Evolutionary conservation across 306 rosid species (phyloP).

Genomic region (Spatholobus suberectus): DNA sequence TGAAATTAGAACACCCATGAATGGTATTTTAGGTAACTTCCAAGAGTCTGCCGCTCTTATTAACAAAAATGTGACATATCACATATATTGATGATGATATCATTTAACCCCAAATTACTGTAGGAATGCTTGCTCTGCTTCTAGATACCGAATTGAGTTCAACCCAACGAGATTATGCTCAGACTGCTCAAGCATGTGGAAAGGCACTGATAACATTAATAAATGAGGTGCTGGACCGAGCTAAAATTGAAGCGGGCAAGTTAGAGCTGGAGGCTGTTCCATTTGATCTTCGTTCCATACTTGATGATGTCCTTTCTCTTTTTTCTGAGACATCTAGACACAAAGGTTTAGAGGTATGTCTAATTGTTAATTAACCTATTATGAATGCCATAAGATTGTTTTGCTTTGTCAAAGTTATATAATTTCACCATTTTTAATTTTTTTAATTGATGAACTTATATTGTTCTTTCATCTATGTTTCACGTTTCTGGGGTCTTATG

Average conservation of each 20-base stretch:
- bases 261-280: slow-evolving; percentile 94
- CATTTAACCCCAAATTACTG: slow-evolving; percentile 34
- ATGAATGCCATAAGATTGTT: neutral
- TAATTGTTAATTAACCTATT: slow-evolving; percentile 23
- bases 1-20: slow-evolving; percentile 96
- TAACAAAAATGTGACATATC: neutral
- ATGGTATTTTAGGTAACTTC: slow-evolving; percentile 83
- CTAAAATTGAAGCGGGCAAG: slow-evolving; percentile 93
- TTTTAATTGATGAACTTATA: slow-evolving; percentile 33
- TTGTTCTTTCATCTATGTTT: slow-evolving; percentile 17
- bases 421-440: neutral
- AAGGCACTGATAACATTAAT: slow-evolving; percentile 84
- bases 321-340: slow-evolving; percentile 92
- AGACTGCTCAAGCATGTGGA: slow-evolving; percentile 92
- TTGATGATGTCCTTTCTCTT: slow-evolving; percentile 90
- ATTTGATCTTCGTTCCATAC: slow-evolving; percentile 79
- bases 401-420: neutral
- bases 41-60: slow-evolving; percentile 6
- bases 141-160: slow-evolving; percentile 87
- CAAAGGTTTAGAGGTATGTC: slow-evolving; percentile 81
- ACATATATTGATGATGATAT: slow-evolving; percentile 18
- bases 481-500: slow-evolving; percentile 13
- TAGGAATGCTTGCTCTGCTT: slow-evolving; percentile 95
- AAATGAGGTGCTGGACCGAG: slow-evolving; percentile 94
- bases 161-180: slow-evolving; percentile 91